Evolutionary conservation across 225 moss, liverwort and hornwort species (phyloP), one percentile per base, ranked within the genome.

Genomic region (Antitrichia curtipendula): DNA sequence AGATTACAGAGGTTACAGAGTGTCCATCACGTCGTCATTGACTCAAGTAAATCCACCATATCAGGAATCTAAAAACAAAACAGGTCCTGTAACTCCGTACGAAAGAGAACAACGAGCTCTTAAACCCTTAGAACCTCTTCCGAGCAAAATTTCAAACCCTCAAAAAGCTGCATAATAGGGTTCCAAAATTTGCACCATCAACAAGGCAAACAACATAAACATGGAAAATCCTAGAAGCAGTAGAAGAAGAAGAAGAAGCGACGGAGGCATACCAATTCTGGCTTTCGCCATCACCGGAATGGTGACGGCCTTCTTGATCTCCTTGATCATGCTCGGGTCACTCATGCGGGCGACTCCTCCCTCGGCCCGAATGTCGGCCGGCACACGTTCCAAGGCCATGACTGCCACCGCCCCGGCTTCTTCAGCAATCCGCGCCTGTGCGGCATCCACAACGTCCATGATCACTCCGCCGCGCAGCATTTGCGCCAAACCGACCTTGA

Each of bases 261-360:
- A 76, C 34, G 21, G 23, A 62, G 47, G 10, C 84, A 17, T 52
- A 93, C 93, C 93, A 89, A 98, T 98, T 88, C 97, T 91, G 80
- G 96, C 96, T 90, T 98, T 98, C 16, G 97, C 97, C 97, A 98
- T 98, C 20, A 98, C 95, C 23, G 97, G 96, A 72, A 98, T 98
- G 20, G 97, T 98, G 38, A 98, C 97, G 2, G 96, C 96, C 89
- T 96, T 95, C 93, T 98, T 96, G 41, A 98, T 98, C 75, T 98
- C 97, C 94, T 96, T 96, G 72, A 96, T 96, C 93, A 98, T 94
- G 24, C 75, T 85, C 53, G 96, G 97, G 83, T 98, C 96, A 40
- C 95, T 96, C 97, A 98, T 96, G 6, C 97, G 92, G 7, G 97
- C 97, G 8, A 98, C 97, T 21, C 97, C 97, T 25, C 96, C 96